A percentile compares a stretch with the other conserved stretches of the same genome.
phyloP scores from a whole-genome alignment of 306 rosid genomes.

The Sechiopsis laciniata region DNA sequence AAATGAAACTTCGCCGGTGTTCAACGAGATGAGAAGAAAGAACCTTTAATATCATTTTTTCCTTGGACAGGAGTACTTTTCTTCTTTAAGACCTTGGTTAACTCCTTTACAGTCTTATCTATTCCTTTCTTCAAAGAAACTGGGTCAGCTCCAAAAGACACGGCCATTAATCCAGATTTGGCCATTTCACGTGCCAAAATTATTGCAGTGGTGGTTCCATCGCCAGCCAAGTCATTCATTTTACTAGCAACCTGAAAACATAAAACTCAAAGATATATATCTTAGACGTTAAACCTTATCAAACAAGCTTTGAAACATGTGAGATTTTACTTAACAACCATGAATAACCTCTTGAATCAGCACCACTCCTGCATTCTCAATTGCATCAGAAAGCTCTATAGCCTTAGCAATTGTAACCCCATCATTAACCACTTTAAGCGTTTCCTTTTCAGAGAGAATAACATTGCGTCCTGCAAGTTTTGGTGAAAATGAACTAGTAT shows the following conservation, averaged over 20 bases:
- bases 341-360: conserved; percentile 93
- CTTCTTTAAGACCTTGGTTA: conserved; percentile 64
- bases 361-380: conserved; percentile 92
- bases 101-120: conserved; percentile 67
- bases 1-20: conserved; percentile 25
- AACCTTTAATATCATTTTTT: conserved; percentile 83
- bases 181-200: conserved; percentile 84
- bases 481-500: neutral
- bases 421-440: conserved; percentile 69
- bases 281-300: neutral
- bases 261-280: conserved; percentile 25
- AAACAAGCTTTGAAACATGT: neutral
- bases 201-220: conserved; percentile 91
- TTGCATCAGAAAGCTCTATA: conserved; percentile 75
- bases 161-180: conserved; percentile 67
- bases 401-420: conserved; percentile 91
- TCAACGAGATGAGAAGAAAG: conserved; percentile 26
- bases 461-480: conserved; percentile 77
- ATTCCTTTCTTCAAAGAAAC: conserved; percentile 84
- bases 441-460: conserved; percentile 67
- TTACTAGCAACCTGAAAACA: conserved; percentile 76
- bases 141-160: conserved; percentile 88
- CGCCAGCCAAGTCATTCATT: conserved; percentile 93
- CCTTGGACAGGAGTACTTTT: conserved; percentile 77
- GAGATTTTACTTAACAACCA: conserved; percentile 42